Conservation (phyloP, 495 filamentous ascomycete species). For the Podospora appendiculata region DNA sequence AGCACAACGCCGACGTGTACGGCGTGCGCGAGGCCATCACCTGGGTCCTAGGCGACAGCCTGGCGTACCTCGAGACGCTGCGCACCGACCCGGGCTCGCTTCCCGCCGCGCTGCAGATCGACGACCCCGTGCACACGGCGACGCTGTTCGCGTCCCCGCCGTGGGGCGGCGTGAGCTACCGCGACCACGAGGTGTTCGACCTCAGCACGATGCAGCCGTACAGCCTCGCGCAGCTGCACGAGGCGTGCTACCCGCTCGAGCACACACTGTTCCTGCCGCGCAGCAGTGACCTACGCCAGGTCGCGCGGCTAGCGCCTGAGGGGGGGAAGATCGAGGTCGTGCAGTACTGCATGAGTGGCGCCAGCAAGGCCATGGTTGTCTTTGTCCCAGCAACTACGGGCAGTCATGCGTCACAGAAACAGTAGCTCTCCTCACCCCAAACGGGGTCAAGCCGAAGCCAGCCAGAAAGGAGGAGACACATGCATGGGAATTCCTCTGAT, state of each 20-base stretch:
- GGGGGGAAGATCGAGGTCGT: constrained; percentile 54
- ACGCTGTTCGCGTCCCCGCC: constrained; percentile 87
- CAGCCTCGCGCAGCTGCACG: constrained; percentile 53
- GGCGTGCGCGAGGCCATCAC: constrained; percentile 68
- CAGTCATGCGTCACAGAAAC: neutral
- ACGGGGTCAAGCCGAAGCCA: neutral
- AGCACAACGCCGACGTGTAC: constrained; percentile 86
- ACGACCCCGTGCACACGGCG: constrained; percentile 28
- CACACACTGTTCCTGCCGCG: constrained; percentile 77
- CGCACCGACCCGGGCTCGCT: constrained; percentile 3
- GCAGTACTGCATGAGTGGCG: constrained; percentile 87
- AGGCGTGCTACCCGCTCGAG: constrained; percentile 45
- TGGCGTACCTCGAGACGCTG: constrained; percentile 40
- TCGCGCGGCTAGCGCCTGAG: constrained; percentile 51
- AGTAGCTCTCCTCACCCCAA: neutral
- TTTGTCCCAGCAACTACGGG: constrained; percentile 32
- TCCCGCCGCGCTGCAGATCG: constrained; percentile 27
- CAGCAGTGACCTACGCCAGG: constrained; percentile 76
- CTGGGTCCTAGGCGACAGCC: constrained; percentile 79
- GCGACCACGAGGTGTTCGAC: constrained; percentile 70
- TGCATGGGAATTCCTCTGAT: too few species aligned
- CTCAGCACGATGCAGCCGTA: constrained; percentile 87
- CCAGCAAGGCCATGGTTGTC: constrained; percentile 68
- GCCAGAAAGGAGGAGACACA: too few species aligned
- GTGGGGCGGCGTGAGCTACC: constrained; percentile 88